Base-by-base conservation (phyloP, 306 rosid species). In the Macrotyloma uniflorum region DNA sequence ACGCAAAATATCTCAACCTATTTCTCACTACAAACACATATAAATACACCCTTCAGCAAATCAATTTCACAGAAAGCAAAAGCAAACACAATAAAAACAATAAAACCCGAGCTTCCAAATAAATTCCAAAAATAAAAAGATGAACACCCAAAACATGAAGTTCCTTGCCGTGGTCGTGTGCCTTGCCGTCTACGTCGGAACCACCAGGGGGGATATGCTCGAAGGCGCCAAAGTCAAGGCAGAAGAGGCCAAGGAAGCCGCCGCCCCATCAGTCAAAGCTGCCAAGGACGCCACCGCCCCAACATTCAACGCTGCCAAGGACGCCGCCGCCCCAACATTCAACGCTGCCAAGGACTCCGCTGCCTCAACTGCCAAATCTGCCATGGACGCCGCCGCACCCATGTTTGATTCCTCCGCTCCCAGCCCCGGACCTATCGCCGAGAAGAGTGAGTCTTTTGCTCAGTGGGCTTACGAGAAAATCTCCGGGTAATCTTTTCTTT, bases 381-480 rank as follows among this genome's bases (percentile, higher is more conserved):
- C n/a, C 58, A 19, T 19, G 33, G 35, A 55, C 0, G 63, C 32
- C 8, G n/a, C 63, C 36, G 10, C 19, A 26, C 67, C 67, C 0
- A 4, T 13, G 0, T 5, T 15, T 15, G 11, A 59, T 4, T 20
- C 67, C 33, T 1, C 13, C 5, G 6, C 67, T 28, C 67, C 67
- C 2, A 35, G 10, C 1, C 16, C 6, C 0, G 7, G 1, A 2
- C 80, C 62, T 0, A 84, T 88, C 23, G 19, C 71, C 26, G 73
- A 82, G n/a, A 74, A 66, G 5, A 8, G 88, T 0, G 81, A 69
- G 13, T 30, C 85, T 19, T 89, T 87, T 79, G 72, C 83, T 30
- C 10, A 28, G 2, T 81, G 94, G 94, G 86, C 86, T 64, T 74
- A 51, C 40, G 65, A 66, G 28, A 83, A 86, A 30, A 6, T 91